Conservation (phyloP, 1,284 basidiomycete genomes). For the Tausonia pullulans region DNA sequence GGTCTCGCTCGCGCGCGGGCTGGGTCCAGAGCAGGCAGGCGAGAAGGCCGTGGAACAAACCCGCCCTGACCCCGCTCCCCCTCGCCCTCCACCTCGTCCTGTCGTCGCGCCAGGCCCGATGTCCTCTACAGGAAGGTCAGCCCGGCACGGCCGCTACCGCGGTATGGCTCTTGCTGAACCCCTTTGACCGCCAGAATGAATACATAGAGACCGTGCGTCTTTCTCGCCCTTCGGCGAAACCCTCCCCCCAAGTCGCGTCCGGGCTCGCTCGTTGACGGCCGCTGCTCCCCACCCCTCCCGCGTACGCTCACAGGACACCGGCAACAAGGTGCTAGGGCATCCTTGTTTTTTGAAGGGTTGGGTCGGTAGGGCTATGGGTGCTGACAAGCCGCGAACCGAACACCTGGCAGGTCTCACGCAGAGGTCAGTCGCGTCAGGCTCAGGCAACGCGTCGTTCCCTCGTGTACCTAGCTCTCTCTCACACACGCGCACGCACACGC, state of each 20-base stretch:
- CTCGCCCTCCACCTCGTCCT: too few species aligned
- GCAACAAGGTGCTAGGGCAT: constrained; percentile 3
- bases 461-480: too few species aligned
- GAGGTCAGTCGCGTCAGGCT: constrained; percentile 3
- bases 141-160: too few species aligned
- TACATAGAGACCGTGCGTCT: constrained; percentile 15
- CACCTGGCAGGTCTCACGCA: constrained; percentile 8
- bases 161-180: not conserved
- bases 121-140: constrained; percentile 10
- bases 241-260: too few species aligned
- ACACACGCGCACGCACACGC: too few species aligned
- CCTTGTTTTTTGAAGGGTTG: too few species aligned
- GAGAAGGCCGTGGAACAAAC: too few species aligned
- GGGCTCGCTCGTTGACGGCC: not conserved
- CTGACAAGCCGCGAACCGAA: too few species aligned
- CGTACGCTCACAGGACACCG: constrained; percentile 9
- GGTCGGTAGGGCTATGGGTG: too few species aligned
- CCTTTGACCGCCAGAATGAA: constrained; percentile 1
- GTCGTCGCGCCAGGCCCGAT: not conserved
- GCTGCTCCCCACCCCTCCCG: not conserved
- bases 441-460: too few species aligned
- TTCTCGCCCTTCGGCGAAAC: too few species aligned
- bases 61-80: too few species aligned
- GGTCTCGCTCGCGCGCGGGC: not conserved
- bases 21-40: not conserved